Percentiles rank a stretch among this genome's conserved stretches.
Conservation (phyloP, 495 filamentous ascomycete genomes). For the Trichoderma virens region DNA sequence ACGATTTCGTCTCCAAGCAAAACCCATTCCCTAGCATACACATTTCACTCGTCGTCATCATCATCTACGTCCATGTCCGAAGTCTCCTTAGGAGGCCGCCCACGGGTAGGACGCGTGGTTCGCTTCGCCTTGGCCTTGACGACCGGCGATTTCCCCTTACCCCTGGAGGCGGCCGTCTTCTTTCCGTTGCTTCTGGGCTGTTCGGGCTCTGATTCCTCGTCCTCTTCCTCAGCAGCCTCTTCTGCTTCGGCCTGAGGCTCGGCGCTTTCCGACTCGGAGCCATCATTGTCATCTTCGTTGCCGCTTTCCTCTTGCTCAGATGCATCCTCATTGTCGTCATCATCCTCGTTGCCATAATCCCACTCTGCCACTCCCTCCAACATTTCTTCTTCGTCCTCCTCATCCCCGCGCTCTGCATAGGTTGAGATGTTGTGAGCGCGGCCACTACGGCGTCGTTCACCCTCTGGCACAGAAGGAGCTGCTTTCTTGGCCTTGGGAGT, state of each 20-base stretch:
- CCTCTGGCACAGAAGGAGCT: conserved; percentile 20
- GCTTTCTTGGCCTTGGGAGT: conserved; percentile 28
- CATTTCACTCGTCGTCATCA: conserved; percentile 6
- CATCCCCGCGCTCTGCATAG: conserved; percentile 45
- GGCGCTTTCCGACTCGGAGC: conserved; percentile 19
- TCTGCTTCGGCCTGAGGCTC: conserved; percentile 17
- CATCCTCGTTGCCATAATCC: conserved; percentile 37
- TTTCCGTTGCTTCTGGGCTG: conserved; percentile 8
- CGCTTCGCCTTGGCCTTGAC: conserved; percentile 6
- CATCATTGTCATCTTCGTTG: conserved; percentile 20
- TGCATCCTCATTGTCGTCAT: conserved; percentile 7
- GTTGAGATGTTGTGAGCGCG: conserved; percentile 33
- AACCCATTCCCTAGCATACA: neutral
- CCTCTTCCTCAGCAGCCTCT: conserved; percentile 5
- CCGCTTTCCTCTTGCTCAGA: conserved; percentile 12
- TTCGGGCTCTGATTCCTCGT: conserved; percentile 1
- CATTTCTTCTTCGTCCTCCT: conserved; percentile 52
- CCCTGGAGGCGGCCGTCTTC: neutral
- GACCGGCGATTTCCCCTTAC: conserved; percentile 8
- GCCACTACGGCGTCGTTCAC: conserved; percentile 44
- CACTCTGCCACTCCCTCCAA: conserved; percentile 46
- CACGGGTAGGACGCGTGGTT: neutral
- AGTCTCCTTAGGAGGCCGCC: neutral
- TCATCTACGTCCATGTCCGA: conserved; percentile 10
- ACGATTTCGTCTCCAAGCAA: neutral